Evolutionary conservation across 148 eudicot genomes (phyloP).

Genomic region (Fallopia convolvulus): DNA sequence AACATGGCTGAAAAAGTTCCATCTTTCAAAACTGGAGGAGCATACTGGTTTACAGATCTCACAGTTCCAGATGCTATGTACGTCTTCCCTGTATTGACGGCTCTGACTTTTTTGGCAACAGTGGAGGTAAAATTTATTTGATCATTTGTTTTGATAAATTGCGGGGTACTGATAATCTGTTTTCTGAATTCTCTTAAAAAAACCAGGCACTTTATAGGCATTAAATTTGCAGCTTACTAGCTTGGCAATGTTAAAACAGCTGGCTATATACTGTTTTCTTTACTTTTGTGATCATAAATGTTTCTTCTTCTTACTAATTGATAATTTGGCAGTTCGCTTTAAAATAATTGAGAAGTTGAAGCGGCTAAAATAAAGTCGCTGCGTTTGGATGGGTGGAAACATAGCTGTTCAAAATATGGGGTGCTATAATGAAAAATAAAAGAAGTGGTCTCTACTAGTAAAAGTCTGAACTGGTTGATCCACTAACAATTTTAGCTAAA

Average conservation of each 20-base stretch:
- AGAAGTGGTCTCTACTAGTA: background rate
- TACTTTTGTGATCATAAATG: background rate
- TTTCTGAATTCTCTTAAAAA: background rate
- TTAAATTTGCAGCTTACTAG: background rate
- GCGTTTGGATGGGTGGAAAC: background rate
- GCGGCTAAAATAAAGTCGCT: background rate
- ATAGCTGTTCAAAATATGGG: background rate
- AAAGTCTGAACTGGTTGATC: background rate
- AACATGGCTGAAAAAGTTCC: slow-evolving; percentile 98
- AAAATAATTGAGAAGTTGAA: background rate
- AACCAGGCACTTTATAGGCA: background rate
- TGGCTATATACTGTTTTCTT: background rate
- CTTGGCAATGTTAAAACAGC: background rate
- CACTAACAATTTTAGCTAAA: background rate
- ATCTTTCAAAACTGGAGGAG: slow-evolving; percentile 81
- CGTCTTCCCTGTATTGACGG: slow-evolving; percentile 71
- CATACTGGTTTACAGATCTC: slow-evolving; percentile 86
- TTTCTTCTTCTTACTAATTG: background rate
- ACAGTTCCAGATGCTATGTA: slow-evolving; percentile 71
- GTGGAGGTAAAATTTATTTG: slow-evolving; percentile 55
- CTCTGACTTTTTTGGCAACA: slow-evolving; percentile 63
- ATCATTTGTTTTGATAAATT: background rate
- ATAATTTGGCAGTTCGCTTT: background rate
- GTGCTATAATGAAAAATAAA: background rate
- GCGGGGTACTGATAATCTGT: background rate